phyloP scores from a whole-genome alignment of 306 rosid species.

The Dalbergia cultrata region DNA sequence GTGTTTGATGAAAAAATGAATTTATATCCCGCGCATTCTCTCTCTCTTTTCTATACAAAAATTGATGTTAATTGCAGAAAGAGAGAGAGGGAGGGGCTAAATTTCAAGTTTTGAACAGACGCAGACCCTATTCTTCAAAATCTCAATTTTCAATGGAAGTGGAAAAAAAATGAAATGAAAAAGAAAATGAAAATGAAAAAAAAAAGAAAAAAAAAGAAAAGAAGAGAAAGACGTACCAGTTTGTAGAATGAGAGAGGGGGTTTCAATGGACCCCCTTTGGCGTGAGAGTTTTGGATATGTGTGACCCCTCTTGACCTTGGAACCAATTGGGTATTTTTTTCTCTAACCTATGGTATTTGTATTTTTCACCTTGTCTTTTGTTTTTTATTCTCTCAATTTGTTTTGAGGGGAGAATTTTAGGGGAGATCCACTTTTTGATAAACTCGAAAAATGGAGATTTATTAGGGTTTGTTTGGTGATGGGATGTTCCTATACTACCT shows the following conservation, averaged over 20 bases:
- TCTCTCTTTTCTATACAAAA: slow-evolving; percentile 46
- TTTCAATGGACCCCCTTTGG: slow-evolving; percentile 36
- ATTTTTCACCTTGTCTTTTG: neutral
- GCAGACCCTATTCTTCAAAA: slow-evolving; percentile 55
- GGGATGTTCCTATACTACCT: neutral
- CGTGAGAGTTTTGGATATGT: neutral
- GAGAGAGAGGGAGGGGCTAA: slow-evolving; percentile 45
- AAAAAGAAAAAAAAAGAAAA: neutral
- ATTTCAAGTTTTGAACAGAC: slow-evolving; percentile 59
- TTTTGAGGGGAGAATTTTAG: slow-evolving; percentile 22
- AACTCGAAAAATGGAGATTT: slow-evolving; percentile 32
- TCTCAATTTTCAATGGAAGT: slow-evolving; percentile 44
- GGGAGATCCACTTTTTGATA: slow-evolving; percentile 34
- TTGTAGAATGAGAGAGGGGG: neutral
- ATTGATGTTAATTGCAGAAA: slow-evolving; percentile 47
- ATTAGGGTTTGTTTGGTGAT: slow-evolving; percentile 38
- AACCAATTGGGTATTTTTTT: neutral
- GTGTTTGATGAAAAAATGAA: neutral
- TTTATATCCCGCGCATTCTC: slow-evolving; percentile 51
- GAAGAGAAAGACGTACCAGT: slow-evolving; percentile 47
- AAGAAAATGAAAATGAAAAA: too few relatives aligned
- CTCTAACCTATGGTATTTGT: neutral
- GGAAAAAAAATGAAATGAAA: slow-evolving; percentile 7
- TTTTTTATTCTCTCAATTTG: neutral
- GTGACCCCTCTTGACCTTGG: slow-evolving; percentile 46